phyloP scores from a whole-genome alignment of 495 filamentous ascomycete genomes.

The Viridothelium virens region DNA sequence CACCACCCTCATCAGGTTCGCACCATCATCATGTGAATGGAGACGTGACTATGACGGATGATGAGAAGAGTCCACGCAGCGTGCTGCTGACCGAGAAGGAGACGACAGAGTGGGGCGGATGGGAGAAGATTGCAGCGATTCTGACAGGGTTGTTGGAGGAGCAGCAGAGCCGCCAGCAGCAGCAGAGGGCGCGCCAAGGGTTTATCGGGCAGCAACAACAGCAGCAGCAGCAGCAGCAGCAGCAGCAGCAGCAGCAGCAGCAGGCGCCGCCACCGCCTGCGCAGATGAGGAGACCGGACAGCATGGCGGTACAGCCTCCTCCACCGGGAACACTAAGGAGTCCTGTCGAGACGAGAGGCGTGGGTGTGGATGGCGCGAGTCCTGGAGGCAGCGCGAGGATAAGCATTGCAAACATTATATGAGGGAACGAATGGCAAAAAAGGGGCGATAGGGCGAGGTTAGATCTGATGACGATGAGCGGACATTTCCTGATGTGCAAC shows the following conservation, averaged over 20 bases:
- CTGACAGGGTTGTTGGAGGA: conserved; percentile 43
- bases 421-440: background rate
- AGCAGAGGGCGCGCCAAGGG: background rate
- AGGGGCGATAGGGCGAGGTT: too few species aligned
- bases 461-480: background rate
- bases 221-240: too few species aligned
- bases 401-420: conserved; percentile 36
- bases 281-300: background rate
- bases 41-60: conserved; percentile 20
- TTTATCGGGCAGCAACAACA: background rate
- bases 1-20: too few species aligned
- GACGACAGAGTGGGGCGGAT: conserved; percentile 44
- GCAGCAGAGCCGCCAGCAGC: conserved; percentile 25
- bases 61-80: conserved; percentile 27
- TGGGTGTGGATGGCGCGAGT: conserved; percentile 18
- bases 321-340: conserved; percentile 26
- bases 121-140: conserved; percentile 47
- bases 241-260: too few species aligned
- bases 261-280: too few species aligned
- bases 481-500: background rate
- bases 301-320: conserved; percentile 25
- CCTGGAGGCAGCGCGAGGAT: conserved; percentile 20
- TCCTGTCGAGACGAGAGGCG: conserved; percentile 24
- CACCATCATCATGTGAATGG: conserved; percentile 24
- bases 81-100: conserved; percentile 41